phyloP scores from a whole-genome alignment of 2,329 filamentous ascomycete species.

The Beauveria bassiana region DNA sequence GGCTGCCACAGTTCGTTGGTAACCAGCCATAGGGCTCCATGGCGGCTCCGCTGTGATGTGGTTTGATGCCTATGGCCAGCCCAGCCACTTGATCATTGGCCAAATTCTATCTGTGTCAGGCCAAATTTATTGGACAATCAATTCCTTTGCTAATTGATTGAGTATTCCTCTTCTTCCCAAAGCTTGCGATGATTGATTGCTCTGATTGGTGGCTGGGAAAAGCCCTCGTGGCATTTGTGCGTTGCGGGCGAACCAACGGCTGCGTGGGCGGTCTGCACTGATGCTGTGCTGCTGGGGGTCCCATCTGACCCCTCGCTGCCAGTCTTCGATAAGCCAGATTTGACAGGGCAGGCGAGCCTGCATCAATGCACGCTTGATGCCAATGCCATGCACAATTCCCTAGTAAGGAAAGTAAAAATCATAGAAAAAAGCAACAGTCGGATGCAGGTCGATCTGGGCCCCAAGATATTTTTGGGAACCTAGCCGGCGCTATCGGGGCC shows the following conservation, averaged over 20 bases:
- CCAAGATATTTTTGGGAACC: constrained; percentile 1
- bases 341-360: constrained; percentile 5
- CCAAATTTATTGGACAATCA: too few species aligned
- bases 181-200: not conserved
- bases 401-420: not conserved
- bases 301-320: not conserved
- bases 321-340: not conserved
- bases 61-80: not conserved
- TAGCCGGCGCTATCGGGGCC: constrained; percentile 2
- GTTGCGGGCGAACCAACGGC: not conserved
- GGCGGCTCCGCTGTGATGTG: not conserved
- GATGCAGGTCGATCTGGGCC: constrained; percentile 9
- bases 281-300: not conserved
- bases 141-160: too few species aligned
- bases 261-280: not conserved
- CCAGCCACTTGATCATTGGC: not conserved
- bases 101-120: not conserved
- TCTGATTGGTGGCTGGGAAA: not conserved
- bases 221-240: not conserved
- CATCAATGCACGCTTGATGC: constrained; percentile 2
- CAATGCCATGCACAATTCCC: not conserved
- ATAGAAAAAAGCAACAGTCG: not conserved
- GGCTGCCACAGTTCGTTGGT: not conserved
- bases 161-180: not conserved
- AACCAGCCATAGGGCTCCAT: not conserved